Evolutionary conservation across 371 early-diverging fungal genomes (phyloP), one percentile per base, ranked within the genome.

Genomic region (Blakeslea trispora): DNA sequence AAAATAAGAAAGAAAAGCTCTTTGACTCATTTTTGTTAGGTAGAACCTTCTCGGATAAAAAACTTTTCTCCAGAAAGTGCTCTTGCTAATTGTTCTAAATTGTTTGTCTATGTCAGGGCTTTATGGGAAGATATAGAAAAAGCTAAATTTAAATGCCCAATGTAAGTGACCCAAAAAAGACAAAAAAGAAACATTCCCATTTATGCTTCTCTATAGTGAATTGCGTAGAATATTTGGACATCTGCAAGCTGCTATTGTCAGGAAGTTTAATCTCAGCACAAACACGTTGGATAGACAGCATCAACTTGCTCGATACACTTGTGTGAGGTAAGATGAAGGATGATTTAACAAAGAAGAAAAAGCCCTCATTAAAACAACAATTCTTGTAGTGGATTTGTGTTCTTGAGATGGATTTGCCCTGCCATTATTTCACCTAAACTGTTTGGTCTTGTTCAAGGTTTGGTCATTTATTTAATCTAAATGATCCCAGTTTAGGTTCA

Each of bases 401-500:
- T 94, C 64, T 61, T 94, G 32, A 76, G 94, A 17, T 77, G 92
- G 55, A 84, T 94, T 52, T 91, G 92, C 53, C 92, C 94, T 0
- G 92, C 94, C 0, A 89, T 93, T 59, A 74, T 91, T 21, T 83
- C 89, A 45, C 94, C 94, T n/a, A 85, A 86, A 57, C 68, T 88
- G 15, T 93, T 92, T 71, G 82, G 83, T 14, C 65, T 93, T n/a
- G 82, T 85, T 35, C 58, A 69, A 69, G 78, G 83, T 81, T 68
- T 48, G 2, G 14, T 15, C 19, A 13, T 17, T 17, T 24, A 13
- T 15, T 2, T 17, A 15, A 9, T 5, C 0, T 2, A 45, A 8
- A 32, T n/a, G n/a, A n/a, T n/a, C n/a, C n/a, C n/a, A n/a, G n/a
- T n/a, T n/a, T n/a, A n/a, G n/a, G n/a, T n/a, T n/a, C n/a, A n/a